Evolutionary conservation across 352 stramenopile species (phyloP), one percentile per base, ranked within the genome.

Genomic region (Hyphochytrium catenoides): DNA sequence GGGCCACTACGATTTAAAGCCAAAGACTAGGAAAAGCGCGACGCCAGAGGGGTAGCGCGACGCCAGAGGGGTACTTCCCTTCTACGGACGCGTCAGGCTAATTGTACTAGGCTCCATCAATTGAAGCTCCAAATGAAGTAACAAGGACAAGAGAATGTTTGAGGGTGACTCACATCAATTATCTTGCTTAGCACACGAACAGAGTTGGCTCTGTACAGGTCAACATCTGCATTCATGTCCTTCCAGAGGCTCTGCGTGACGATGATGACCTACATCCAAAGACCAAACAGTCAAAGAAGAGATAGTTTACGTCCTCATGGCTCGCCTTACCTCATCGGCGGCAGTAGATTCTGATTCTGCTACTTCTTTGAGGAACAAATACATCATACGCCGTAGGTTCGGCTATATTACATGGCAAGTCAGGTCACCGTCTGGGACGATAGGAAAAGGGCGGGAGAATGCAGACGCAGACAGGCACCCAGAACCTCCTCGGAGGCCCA

Each of bases 361-460:
- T 37, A 96, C 84, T 44, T 96, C 89, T 59, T 97, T 97, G 51
- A 98, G 95, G 52, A 98, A 98, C 2, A 98, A 59, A 58, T 98
- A 98, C 46, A 98, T 93, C 85, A 99, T 97, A 16, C 90, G 67
- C 14, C 92, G 62, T 34, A 98, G 55, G 27, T 91, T 94, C 19
- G 69, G 40, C 46, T 52, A 43, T 14, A 11, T 24, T 39, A 31
- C n/a, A 32, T 21, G n/a, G n/a, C n/a, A n/a, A n/a, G n/a, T n/a
- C n/a, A n/a, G n/a, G n/a, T n/a, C n/a, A n/a, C n/a, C n/a, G n/a
- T n/a, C n/a, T n/a, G n/a, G n/a, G n/a, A n/a, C n/a, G n/a, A n/a
- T n/a, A n/a, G n/a, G n/a, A n/a, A n/a, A n/a, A n/a, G n/a, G n/a
- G n/a, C n/a, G n/a, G n/a, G n/a, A n/a, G n/a, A n/a, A n/a, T n/a